Evolutionary conservation across 2,329 filamentous ascomycete genomes (phyloP).

Genomic region (Tolypocladium amazonense): DNA sequence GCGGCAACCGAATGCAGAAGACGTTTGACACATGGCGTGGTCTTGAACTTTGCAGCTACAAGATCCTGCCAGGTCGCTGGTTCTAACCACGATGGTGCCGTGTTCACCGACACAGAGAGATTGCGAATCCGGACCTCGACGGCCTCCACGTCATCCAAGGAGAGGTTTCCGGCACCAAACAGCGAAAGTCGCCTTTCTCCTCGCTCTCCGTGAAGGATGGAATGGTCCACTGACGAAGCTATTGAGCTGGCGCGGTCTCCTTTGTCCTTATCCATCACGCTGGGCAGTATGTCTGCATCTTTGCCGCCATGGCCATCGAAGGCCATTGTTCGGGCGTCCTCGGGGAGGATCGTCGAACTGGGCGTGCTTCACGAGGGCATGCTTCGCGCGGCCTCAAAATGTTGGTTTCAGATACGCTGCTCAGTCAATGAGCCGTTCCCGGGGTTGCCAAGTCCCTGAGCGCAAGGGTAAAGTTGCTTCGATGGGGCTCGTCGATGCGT

Average conservation of each 20-base stretch:
- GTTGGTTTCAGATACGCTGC: not conserved
- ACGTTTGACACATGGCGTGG: conserved; percentile 29
- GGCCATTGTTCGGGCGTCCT: not conserved
- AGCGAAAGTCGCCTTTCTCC: conserved; percentile 14
- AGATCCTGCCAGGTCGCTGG: conserved; percentile 34
- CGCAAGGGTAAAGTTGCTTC: not conserved
- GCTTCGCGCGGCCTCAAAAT: not conserved
- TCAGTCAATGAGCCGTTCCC: not conserved
- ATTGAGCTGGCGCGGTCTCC: conserved; percentile 20
- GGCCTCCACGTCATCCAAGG: conserved; percentile 41
- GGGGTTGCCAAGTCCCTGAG: not conserved
- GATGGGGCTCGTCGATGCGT: not conserved
- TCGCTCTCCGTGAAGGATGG: conserved; percentile 4
- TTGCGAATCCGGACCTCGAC: conserved; percentile 43
- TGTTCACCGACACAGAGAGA: conserved; percentile 46
- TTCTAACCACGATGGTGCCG: conserved; percentile 42
- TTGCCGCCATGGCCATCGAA: not conserved
- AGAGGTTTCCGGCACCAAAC: conserved; percentile 25
- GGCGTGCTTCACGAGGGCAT: not conserved
- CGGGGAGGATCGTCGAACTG: not conserved
- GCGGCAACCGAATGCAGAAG: conserved; percentile 56
- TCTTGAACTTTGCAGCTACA: conserved; percentile 25
- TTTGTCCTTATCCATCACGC: conserved; percentile 11
- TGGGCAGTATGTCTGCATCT: not conserved
- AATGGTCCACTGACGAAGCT: conserved; percentile 17